A percentile compares a stretch with the other conserved stretches of the same genome.
Evolutionary conservation across 108 stramenopile species (phyloP).

Genomic region (Cyclotella sp.): DNA sequence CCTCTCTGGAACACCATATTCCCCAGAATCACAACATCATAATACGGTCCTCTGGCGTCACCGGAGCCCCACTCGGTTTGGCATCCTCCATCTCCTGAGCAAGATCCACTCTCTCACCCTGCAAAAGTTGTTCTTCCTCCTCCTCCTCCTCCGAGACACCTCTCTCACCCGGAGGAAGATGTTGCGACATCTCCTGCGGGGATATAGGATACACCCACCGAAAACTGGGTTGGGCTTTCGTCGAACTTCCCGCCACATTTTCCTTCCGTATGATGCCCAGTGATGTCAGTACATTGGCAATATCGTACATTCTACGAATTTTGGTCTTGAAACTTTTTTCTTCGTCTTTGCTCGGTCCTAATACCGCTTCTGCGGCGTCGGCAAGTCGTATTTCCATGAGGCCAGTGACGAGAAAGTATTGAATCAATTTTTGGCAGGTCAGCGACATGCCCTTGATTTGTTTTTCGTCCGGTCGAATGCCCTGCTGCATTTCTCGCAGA

Average conservation of each 20-base stretch:
- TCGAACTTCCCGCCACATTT: constrained; percentile 48
- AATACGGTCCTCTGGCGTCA: not conserved
- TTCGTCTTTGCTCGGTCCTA: constrained; percentile 54
- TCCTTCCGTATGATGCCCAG: constrained; percentile 83
- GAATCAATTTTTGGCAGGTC: constrained; percentile 85
- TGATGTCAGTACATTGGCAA: constrained; percentile 91
- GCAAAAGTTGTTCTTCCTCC: not conserved
- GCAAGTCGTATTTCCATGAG: constrained; percentile 57
- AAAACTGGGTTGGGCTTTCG: constrained; percentile 61
- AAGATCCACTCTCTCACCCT: not conserved
- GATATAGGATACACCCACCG: constrained; percentile 60
- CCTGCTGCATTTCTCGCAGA: constrained; percentile 35
- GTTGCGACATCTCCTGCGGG: constrained; percentile 45
- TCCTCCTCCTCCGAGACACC: not conserved
- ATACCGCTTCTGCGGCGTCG: constrained; percentile 80
- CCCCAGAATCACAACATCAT: not conserved
- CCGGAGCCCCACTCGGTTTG: not conserved
- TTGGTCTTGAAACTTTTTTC: constrained; percentile 85
- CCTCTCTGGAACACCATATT: not conserved
- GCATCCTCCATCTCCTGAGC: not conserved
- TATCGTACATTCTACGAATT: constrained; percentile 95
- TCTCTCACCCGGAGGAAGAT: constrained; percentile 17
- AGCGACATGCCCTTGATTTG: constrained; percentile 79
- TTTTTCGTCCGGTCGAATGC: constrained; percentile 10
- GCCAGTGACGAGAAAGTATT: constrained; percentile 85